Conservation (phyloP, 192 early-diverging fungal genomes). For the Coemansia sp. region DNA sequence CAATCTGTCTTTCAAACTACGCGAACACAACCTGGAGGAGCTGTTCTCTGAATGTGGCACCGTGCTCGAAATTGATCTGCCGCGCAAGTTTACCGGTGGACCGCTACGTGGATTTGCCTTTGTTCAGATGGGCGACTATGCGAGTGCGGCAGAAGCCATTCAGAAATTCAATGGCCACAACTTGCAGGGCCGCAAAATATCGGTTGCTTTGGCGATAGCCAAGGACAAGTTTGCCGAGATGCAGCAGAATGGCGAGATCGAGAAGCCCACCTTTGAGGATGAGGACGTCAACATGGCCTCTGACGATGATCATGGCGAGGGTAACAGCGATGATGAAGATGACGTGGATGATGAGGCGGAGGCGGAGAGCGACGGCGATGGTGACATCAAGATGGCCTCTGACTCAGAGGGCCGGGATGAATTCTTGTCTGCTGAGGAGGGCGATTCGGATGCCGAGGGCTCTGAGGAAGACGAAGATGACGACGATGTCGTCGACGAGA, state of each 20-base stretch:
- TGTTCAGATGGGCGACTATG: slow-evolving; percentile 73
- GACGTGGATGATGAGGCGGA: slow-evolving; percentile 36
- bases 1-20: slow-evolving; percentile 75
- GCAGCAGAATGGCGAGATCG: slow-evolving; percentile 57
- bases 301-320: slow-evolving; percentile 24
- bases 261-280: slow-evolving; percentile 34
- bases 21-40: slow-evolving; percentile 61
- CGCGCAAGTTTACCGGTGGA: slow-evolving; percentile 68
- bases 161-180: slow-evolving; percentile 67
- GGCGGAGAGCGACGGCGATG: slow-evolving; percentile 29
- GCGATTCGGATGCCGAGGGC: slow-evolving; percentile 38
- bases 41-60: slow-evolving; percentile 66
- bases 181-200: slow-evolving; percentile 67
- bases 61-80: slow-evolving; percentile 68
- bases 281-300: slow-evolving; percentile 33
- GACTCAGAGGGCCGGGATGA: slow-evolving; percentile 42
- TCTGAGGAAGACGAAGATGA: slow-evolving; percentile 33
- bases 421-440: too few species aligned
- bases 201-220: slow-evolving; percentile 81
- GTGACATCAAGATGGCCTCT: slow-evolving; percentile 22
- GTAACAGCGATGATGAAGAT: slow-evolving; percentile 1
- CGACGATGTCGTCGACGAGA: slow-evolving; percentile 52
- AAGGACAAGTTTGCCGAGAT: slow-evolving; percentile 68
- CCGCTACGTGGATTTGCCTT: slow-evolving; percentile 87
- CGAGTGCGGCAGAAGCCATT: slow-evolving; percentile 69